These are phyloP conservation scores for Geoglossum cookeanum DNA, from an alignment of 2,329 filamentous ascomycete species.

Conservation along the genomic window DNA sequence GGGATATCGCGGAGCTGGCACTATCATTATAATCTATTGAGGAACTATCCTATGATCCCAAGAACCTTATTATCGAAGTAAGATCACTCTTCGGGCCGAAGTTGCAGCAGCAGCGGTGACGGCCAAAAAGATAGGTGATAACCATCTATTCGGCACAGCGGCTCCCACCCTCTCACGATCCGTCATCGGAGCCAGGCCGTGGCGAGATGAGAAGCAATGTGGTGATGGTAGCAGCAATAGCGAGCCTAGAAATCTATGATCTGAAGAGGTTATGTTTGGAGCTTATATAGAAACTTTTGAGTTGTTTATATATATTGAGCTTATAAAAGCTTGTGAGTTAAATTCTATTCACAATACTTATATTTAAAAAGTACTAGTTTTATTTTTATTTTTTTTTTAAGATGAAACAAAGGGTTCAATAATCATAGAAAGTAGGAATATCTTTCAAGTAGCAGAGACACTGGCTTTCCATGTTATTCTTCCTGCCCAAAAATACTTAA, in stretches of 20 bases:
- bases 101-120: constrained; percentile 6
- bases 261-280: no score
- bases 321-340: no score
- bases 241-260: not conserved
- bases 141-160: no score
- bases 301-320: no score
- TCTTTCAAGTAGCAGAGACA: not conserved
- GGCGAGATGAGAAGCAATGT: constrained; percentile 4
- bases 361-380: not conserved
- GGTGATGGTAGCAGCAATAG: constrained; percentile 5
- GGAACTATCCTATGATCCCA: no score
- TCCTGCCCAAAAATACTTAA: not conserved
- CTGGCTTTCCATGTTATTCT: not conserved
- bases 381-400: not conserved
- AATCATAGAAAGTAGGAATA: not conserved
- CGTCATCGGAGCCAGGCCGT: constrained; percentile 5
- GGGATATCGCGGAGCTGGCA: no score
- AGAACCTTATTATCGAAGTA: no score
- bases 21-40: no score
- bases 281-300: no score
- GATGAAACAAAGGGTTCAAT: not conserved
- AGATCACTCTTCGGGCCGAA: not conserved
- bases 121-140: constrained; percentile 4
- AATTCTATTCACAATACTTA: no score
- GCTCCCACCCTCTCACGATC: no score